Base-by-base conservation (phyloP, 768 basidiomycete species). In the Collybiopsis confluens region DNA sequence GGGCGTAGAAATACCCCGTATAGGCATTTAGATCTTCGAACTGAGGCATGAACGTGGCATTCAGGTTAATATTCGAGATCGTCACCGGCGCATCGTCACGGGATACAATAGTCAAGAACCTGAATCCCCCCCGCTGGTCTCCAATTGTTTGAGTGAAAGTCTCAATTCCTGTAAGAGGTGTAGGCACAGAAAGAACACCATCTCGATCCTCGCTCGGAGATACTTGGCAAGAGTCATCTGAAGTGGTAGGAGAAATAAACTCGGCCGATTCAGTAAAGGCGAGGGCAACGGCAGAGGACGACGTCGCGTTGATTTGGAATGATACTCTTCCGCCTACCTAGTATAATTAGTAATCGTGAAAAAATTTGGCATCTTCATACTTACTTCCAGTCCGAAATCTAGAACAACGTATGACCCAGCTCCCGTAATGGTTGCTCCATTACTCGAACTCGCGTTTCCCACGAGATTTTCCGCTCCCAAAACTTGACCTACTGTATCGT, bases 1-100 rank as follows among this genome's bases (percentile, higher is more conserved):
- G 47, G 2, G 80, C 72, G 48, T 65, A 77, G 62, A 83, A 83
- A 63, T 81, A 82, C 0, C 81, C 81, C 1, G 72, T 62, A 59
- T 81, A 83, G 23, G 72, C 71, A 23, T 74, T 64, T 57, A 82
- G 58, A 55, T 81, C 66, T 3, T 70, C 63, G 10, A 80, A 69
- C 54, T 81, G 80, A 0, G 81, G 80, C 71, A 77, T 75, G 61
- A 81, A 82, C 0, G 76, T 76, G 2, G 81, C 79, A 3, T 73
- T 65, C 56, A 77, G 77, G 0, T 77, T 70, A 4, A 82, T 67
- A 54, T 81, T 80, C 1, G 77, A 74, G 35, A 82, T 61, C 0
- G 73, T 68, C 16, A 79, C 63, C 0, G 68, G 52, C 0, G 60
- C 59, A 16, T 62, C 63, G 5, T 65, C 64, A 11, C 65, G 68